Evolutionary conservation across 352 stramenopile species (phyloP).

Genomic region (Phytophthora uliginosa): DNA sequence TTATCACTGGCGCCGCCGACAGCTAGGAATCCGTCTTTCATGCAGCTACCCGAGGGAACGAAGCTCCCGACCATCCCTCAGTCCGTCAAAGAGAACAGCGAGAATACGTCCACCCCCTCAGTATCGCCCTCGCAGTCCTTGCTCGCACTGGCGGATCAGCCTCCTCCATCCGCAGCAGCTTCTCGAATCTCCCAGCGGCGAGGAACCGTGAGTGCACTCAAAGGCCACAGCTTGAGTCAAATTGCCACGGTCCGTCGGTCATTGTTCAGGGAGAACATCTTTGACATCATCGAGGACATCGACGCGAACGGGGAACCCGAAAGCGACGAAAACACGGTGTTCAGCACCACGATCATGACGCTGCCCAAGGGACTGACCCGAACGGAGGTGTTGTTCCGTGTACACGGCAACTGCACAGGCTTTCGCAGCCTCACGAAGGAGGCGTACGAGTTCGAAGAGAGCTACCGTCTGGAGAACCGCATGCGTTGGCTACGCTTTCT

Average conservation of each 20-base stretch:
- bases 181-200: conserved; percentile 31
- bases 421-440: conserved; percentile 53
- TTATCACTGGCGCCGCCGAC: conserved; percentile 14
- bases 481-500: conserved; percentile 77
- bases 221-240: conserved; percentile 45
- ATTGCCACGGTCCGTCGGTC: conserved; percentile 44
- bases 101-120: background rate
- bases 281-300: conserved; percentile 82
- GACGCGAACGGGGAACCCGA: conserved; percentile 47
- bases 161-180: conserved; percentile 7
- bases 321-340: conserved; percentile 25
- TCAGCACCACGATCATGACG: conserved; percentile 80
- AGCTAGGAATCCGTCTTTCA: conserved; percentile 18
- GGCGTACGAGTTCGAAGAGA: conserved; percentile 77
- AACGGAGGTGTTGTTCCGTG: conserved; percentile 68
- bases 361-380: conserved; percentile 76
- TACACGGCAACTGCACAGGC: conserved; percentile 50
- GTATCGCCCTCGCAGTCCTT: conserved; percentile 10
- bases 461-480: conserved; percentile 77
- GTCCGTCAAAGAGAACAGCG: conserved; percentile 12
- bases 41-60: conserved; percentile 29
- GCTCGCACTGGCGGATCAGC: conserved; percentile 21
- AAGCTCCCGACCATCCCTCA: conserved; percentile 29
- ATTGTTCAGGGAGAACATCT: conserved; percentile 76
- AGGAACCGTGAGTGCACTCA: conserved; percentile 50